Percentiles rank a stretch among this genome's conserved stretches.
Conservation (phyloP, 2,329 filamentous ascomycete genomes). For the Colletotrichum sp. region DNA sequence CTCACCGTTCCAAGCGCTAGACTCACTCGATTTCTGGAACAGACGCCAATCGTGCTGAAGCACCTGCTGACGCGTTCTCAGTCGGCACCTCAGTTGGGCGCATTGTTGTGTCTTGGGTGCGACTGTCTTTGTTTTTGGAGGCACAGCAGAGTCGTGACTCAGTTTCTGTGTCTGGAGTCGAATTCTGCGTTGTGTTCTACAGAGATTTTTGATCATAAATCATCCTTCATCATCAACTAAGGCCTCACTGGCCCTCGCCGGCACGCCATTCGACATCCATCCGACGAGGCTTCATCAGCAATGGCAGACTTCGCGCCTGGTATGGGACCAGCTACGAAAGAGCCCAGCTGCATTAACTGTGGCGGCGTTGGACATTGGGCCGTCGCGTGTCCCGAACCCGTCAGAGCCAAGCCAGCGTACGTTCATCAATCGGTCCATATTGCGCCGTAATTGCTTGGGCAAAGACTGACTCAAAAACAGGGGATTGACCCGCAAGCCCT, state of each 20-base stretch:
- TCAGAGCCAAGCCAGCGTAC: constrained; percentile 19
- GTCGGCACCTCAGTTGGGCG: background rate
- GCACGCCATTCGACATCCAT: background rate
- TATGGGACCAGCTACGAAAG: constrained; percentile 8
- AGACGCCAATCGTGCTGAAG: background rate
- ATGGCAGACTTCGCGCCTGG: constrained; percentile 18
- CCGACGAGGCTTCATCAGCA: background rate
- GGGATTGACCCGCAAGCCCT: constrained; percentile 9
- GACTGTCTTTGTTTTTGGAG: background rate
- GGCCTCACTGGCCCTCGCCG: background rate
- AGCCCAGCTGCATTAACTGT: constrained; percentile 21
- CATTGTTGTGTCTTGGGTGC: background rate
- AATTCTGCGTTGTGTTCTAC: background rate
- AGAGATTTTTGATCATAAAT: background rate
- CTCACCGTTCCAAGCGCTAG: background rate
- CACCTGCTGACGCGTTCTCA: background rate
- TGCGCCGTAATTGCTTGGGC: background rate
- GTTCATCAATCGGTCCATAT: background rate
- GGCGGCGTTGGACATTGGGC: constrained; percentile 20
- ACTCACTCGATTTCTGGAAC: background rate
- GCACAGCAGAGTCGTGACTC: background rate
- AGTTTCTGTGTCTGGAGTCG: background rate
- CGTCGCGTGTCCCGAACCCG: constrained; percentile 19
- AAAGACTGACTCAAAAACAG: background rate
- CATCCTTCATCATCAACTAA: background rate